A percentile compares a stretch with the other conserved stretches of the same genome.
phyloP scores from a whole-genome alignment of 805 yeast species.

The Candida patagonica region DNA sequence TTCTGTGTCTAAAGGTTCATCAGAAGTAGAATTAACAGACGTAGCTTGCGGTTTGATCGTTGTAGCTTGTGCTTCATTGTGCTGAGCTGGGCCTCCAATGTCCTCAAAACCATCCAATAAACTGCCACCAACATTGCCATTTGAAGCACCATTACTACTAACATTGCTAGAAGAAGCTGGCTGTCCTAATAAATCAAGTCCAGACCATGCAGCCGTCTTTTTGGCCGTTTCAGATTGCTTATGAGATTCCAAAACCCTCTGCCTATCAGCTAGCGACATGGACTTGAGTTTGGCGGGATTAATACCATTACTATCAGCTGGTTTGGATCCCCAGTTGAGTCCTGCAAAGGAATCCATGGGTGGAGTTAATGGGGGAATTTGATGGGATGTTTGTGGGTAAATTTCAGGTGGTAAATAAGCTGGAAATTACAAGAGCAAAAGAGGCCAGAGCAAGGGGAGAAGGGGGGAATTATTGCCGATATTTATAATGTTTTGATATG shows the following conservation, averaged over 20 bases:
- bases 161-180: neutral
- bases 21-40: neutral
- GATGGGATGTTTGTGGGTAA: neutral
- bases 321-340: constrained; percentile 11
- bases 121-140: neutral
- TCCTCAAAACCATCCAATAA: constrained; percentile 11
- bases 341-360: constrained; percentile 26
- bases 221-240: constrained; percentile 3
- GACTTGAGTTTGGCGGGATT: constrained; percentile 15
- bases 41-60: neutral
- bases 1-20: constrained; percentile 7
- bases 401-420: no score
- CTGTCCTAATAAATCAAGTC: constrained; percentile 20
- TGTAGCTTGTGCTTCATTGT: neutral
- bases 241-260: constrained; percentile 12
- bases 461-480: neutral
- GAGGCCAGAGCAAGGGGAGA: neutral
- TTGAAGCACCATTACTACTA: neutral
- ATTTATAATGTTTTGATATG: neutral
- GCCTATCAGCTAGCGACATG: constrained; percentile 27
- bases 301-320: constrained; percentile 2
- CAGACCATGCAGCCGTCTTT: constrained; percentile 16
- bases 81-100: constrained; percentile 6
- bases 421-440: no score
- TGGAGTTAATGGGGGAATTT: neutral